Base-by-base conservation (phyloP, 176 grass and related monocot genomes). In the Aechmea fasciata region DNA sequence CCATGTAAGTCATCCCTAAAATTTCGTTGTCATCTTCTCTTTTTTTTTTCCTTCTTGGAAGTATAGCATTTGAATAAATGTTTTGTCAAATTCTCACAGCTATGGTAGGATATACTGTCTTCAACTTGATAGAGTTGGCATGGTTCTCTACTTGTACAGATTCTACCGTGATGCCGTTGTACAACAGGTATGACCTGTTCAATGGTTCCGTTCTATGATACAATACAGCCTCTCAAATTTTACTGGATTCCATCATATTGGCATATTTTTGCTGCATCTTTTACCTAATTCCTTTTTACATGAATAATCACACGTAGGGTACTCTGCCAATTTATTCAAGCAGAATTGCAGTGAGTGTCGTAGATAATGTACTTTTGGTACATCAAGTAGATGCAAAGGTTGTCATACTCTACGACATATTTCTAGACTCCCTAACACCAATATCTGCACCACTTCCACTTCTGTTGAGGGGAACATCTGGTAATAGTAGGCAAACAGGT, bases 351-450 rank as follows among this genome's bases (percentile, higher is more conserved):
- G 87, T 97, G n/a, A 92, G 89, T 81, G 74, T 72, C 2, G 89
- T 85, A 78, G 93, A 97, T 63, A 97, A 97, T 78, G 83, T 97
- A 64, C 78, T 92, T 76, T 82, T 97, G 75, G 74, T 89, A 41
- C 93, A 97, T 75, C 93, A 97, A 85, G 80, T 97, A 68, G 93
- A 97, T 90, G 83, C 93, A 66, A 97, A 92, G 87, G 93, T 97
- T 69, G 73, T 97, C 77, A 87, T 97, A 73, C 79, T 97, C 18
- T 97, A 97, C 18, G 89, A 97, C 64, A 78, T 97, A 15, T 92
- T 83, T 82, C 75, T 92, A 63, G 89, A 97, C 80, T 83, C 76
- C 20, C 74, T 87, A 63, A 66, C 73, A 71, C 93, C 93, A 69
- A 87, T 97, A 72, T 97, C 93, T 83, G 93, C 93, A 49, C 93